Base-by-base conservation (phyloP, 2,329 filamentous ascomycete species). In the Curvularia eragrostidis region DNA sequence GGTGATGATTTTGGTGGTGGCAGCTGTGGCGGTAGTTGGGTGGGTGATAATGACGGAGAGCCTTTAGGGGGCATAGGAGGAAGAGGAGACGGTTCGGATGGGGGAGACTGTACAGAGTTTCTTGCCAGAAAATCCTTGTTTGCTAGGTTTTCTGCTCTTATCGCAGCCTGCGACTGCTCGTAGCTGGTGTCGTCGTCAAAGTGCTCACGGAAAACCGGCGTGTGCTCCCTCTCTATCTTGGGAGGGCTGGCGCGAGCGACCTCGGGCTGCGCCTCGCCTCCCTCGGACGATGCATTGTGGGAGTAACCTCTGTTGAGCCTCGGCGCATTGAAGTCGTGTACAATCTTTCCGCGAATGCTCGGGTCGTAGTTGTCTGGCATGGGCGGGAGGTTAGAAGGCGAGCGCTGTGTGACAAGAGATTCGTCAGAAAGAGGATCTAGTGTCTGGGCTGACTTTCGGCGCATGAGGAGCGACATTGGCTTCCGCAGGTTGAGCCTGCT, bases 321-420 rank as follows among this genome's bases (percentile, higher is more conserved):
- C 5, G 86, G 87, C 3, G 83, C 84, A 48, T 85, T 87, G 70
- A 89, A 89, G 66, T 89, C 87, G 74, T 89, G 86, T 1, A 89
- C 81, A 21, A 86, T 82, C 48, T 84, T 87, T 18, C 86, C 87
- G 51, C 84, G 82, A 57, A 88, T 89, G 52, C 85, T 80, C 12
- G 86, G 85, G 64, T 88, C 85, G 66, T 86, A 88, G 65, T 87
- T 83, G 56, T 86, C 85, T 2, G 85, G 84, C 52, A 85, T 79
- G 2, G 83, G 80, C 2, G 75, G 74, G 18, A 83, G 76, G 42
- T 75, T 71, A 7, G 72, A 63, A 12, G 82, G 68, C 49, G 78
- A 83, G 38, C 78, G 79, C 26, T 81, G 79, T 19, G 79, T 81
- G 30, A 83, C 79, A 6, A 81, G 80, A 18, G 80, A 75, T 43